These are phyloP conservation scores for Podospora sp. DNA, from an alignment of 495 filamentous ascomycete species.

Conservation along the genomic window DNA sequence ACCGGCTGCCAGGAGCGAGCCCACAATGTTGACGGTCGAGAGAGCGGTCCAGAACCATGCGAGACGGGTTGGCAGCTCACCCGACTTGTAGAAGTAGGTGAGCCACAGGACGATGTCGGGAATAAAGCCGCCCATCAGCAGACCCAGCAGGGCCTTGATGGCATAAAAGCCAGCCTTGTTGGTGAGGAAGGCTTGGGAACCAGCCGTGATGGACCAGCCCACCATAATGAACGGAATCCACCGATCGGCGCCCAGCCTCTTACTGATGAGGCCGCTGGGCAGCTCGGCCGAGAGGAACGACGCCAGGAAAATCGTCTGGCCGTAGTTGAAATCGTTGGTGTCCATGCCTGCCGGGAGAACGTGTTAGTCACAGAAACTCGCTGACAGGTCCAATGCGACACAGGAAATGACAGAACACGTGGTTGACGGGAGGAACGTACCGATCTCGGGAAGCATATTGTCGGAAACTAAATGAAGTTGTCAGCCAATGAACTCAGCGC, in stretches of 20 bases:
- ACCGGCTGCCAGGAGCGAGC: slow-evolving; percentile 53
- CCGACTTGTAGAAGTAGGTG: slow-evolving; percentile 56
- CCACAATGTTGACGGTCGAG: slow-evolving; percentile 49
- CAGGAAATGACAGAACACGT: not conserved
- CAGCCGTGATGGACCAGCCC: slow-evolving; percentile 46
- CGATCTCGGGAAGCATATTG: slow-evolving; percentile 43
- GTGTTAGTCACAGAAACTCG: not conserved
- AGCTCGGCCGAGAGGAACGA: slow-evolving; percentile 54
- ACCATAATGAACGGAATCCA: slow-evolving; percentile 54
- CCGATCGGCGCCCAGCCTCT: slow-evolving; percentile 50
- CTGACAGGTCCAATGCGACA: not conserved
- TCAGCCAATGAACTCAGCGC: not conserved
- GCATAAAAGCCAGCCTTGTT: slow-evolving; percentile 44
- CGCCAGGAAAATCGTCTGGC: slow-evolving; percentile 48
- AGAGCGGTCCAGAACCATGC: slow-evolving; percentile 56
- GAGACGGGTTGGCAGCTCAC: slow-evolving; percentile 54
- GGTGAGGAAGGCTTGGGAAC: slow-evolving; percentile 45
- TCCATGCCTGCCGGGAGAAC: slow-evolving; percentile 35
- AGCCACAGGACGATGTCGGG: slow-evolving; percentile 56
- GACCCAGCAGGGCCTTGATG: slow-evolving; percentile 48
- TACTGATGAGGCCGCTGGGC: slow-evolving; percentile 50
- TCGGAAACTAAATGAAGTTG: slow-evolving; percentile 32
- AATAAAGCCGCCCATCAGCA: slow-evolving; percentile 55
- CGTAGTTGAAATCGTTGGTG: slow-evolving; percentile 54
- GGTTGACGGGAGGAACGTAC: slow-evolving; percentile 19